Base-by-base conservation (phyloP, 257 asterid genomes). In the Craterostigma plantagineum region DNA sequence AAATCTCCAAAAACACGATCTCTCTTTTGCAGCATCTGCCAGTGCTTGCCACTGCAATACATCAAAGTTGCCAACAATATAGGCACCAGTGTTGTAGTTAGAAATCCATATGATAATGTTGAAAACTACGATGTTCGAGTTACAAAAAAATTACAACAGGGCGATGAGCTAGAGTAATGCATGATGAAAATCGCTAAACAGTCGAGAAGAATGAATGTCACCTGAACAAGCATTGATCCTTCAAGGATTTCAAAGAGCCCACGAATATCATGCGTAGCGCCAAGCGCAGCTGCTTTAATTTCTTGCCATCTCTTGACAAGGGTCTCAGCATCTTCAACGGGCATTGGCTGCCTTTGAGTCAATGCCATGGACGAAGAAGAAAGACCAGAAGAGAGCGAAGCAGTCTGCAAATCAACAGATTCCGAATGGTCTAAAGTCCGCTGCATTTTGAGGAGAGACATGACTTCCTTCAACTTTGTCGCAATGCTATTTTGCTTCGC, bases 181-280 rank as follows among this genome's bases (percentile, higher is more conserved):
- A 23, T 2, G 30, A 23, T 6, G 30, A 23, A 23, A 36, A 9
- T 9, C 14, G 3, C 12, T n/a, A n/a, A 36, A 10, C 12, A 36
- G 11, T 36, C n/a, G n/a, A 6, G 18, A 38, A 57, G 51, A 38
- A 49, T 51, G 57, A 43, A 63, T 50, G 68, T 64, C 65, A 90
- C 99, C 91, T 83, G 94, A 59, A 17, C 61, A 61, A 90, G 95
- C 99, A 90, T 79, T 18, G 91, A 52, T 67, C 86, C 99, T 42
- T 83, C 95, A 56, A 90, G 95, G 46, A 83, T 62, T 43, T 79
- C 91, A 53, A 55, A 54, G 45, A 90, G 87, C 48, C 76, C 69
- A 45, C 46, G 48, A 58, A 71, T 55, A 49, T 90, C 62, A 59
- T 90, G 84, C 56, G 73, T 65, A 53, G 91, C 79, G 43, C 98